phyloP scores from a whole-genome alignment of 1,284 basidiomycete genomes.

The Abortiporus biennis region DNA sequence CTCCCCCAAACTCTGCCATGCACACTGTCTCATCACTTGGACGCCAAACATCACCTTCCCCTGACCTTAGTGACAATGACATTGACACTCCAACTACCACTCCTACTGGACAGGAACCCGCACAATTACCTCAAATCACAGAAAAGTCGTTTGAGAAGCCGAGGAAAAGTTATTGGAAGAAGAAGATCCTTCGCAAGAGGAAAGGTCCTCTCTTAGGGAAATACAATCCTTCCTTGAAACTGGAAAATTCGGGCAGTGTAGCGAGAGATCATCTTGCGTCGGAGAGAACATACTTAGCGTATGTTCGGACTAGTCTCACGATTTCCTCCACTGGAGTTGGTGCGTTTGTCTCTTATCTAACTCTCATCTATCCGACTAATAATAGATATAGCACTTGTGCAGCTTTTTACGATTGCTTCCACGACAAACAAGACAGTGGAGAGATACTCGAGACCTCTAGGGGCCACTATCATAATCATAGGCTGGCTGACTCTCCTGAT shows the following conservation, averaged over 20 bases:
- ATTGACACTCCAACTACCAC: no score
- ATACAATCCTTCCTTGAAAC: conserved; percentile 26
- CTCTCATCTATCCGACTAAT: not conserved
- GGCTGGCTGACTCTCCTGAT: conserved; percentile 45
- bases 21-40: no score
- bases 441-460: conserved; percentile 46
- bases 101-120: no score
- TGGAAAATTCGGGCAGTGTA: conserved; percentile 54
- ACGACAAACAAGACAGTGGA: conserved; percentile 24
- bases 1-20: no score
- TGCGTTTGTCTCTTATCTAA: conserved; percentile 13
- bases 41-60: no score
- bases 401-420: conserved; percentile 45
- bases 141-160: no score
- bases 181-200: not conserved
- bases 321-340: conserved; percentile 46
- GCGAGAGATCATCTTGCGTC: conserved; percentile 56
- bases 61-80: no score
- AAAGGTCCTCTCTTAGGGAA: not conserved
- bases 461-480: conserved; percentile 43
- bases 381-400: conserved; percentile 43
- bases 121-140: no score
- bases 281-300: conserved; percentile 53
- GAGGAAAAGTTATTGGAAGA: not conserved
- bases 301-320: conserved; percentile 50